These are phyloP conservation scores for Mycena maculata DNA, from an alignment of 768 basidiomycete species.

Conservation along the genomic window DNA sequence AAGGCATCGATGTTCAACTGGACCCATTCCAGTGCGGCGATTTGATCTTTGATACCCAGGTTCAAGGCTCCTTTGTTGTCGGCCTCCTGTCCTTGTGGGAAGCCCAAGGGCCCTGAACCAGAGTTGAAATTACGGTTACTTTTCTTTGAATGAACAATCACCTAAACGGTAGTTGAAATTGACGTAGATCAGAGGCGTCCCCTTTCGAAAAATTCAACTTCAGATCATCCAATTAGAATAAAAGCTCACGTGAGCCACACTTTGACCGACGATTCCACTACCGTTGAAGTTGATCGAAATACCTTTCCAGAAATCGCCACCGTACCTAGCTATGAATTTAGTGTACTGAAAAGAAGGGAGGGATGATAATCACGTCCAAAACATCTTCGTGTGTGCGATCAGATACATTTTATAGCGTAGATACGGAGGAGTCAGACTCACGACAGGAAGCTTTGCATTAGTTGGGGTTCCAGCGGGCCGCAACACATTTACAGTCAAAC, in stretches of 20 bases:
- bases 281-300: constrained; percentile 55
- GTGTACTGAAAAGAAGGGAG: not conserved
- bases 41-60: too few species aligned
- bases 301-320: constrained; percentile 54
- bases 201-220: constrained; percentile 42
- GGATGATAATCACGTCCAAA: too few species aligned
- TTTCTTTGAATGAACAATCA: too few species aligned
- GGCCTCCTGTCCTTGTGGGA: too few species aligned
- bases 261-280: constrained; percentile 20
- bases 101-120: too few species aligned
- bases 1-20: too few species aligned
- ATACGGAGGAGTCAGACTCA: not conserved
- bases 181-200: constrained; percentile 56
- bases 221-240: not conserved
- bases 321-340: constrained; percentile 40
- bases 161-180: constrained; percentile 60
- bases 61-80: too few species aligned
- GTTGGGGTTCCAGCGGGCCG: constrained; percentile 43
- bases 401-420: too few species aligned
- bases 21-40: too few species aligned
- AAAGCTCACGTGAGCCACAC: constrained; percentile 14
- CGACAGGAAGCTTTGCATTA: constrained; percentile 51
- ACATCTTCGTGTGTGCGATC: constrained; percentile 42
- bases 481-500: too few species aligned
- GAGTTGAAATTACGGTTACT: too few species aligned